These are phyloP conservation scores for Candida ipomoeae DNA, from an alignment of 805 yeast genomes.

Conservation along the genomic window DNA sequence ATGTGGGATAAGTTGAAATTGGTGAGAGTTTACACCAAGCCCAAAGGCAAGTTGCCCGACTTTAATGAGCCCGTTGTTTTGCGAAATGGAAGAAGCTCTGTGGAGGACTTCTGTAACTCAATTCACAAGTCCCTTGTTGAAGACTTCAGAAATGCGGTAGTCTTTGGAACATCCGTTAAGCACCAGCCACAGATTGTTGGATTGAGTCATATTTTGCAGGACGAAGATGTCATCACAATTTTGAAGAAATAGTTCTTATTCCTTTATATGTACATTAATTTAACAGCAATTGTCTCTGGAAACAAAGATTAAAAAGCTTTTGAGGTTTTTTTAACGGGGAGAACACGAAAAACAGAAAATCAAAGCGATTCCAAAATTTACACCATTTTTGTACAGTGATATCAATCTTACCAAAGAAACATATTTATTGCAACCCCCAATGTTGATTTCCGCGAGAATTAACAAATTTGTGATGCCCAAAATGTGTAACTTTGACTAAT, in stretches of 20 bases:
- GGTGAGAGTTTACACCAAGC: constrained; percentile 95
- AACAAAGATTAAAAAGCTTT: too few relatives aligned
- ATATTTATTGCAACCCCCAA: too few relatives aligned
- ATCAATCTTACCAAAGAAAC: too few relatives aligned
- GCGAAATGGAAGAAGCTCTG: constrained; percentile 74
- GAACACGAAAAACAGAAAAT: too few relatives aligned
- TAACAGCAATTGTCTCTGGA: neutral
- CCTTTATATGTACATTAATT: neutral
- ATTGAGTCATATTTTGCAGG: constrained; percentile 73
- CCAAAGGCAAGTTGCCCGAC: constrained; percentile 92
- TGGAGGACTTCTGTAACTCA: constrained; percentile 94
- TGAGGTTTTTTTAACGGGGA: too few relatives aligned
- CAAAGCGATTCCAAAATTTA: too few relatives aligned
- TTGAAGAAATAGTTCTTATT: constrained; percentile 53
- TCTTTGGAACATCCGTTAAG: constrained; percentile 90
- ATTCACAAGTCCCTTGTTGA: constrained; percentile 93
- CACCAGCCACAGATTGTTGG: constrained; percentile 98
- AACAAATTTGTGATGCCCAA: too few relatives aligned
- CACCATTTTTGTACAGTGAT: too few relatives aligned
- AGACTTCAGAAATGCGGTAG: constrained; percentile 90
- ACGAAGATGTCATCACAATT: constrained; percentile 96
- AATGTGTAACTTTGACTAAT: too few relatives aligned
- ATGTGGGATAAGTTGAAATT: constrained; percentile 94
- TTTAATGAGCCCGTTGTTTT: constrained; percentile 92
- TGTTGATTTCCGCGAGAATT: too few relatives aligned